Evolutionary conservation across 2,329 filamentous ascomycete species (phyloP), one percentile per base, ranked within the genome.

Genomic region (Pseudogymnoascus sp.): DNA sequence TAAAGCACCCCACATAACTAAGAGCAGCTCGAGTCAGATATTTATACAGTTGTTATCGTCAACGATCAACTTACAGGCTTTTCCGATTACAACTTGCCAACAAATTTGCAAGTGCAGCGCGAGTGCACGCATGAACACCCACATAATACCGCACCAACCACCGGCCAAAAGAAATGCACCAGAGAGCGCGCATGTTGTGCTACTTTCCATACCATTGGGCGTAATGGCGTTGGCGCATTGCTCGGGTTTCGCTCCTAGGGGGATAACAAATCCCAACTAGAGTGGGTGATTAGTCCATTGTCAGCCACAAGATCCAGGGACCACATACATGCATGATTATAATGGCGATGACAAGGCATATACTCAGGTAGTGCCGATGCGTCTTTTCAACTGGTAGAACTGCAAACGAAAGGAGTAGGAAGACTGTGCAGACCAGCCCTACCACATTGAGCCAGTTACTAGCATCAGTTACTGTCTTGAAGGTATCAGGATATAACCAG

Each of bases 21-120:
- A 35, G n/a, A 13, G 29, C 29, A 29, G 35, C 48, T 9, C 10
- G 48, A 29, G 29, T 55, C 15, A 55, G 48, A n/a, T 13, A 35
- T 55, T 33, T 33, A 55, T 55, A 18, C 48, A n/a, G 8, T 6
- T 33, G 48, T 55, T 15, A 29, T 21, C 21, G 29, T 33, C 29
- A 12, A 21, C n/a, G 15, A 33, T 55, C 15, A 55, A 55, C 48
- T 21, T 55, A 55, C 48, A 97, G 69, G 83, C 89, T 48, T 86
- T 84, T 39, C 94, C 94, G 3, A 96, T 89, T 6, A 93, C 86
- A 35, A 95, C 82, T 74, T 97, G 92, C 94, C 94, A 99, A 79
- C 92, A 97, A 66, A 99, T 97, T 74, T 97, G 94, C 27, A 99
- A 85, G 74, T 99, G 94, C 69, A 99, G 87, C 4, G 92, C 96